Base-by-base conservation (phyloP, 1,284 basidiomycete genomes). In the Amylostereum chailletii region DNA sequence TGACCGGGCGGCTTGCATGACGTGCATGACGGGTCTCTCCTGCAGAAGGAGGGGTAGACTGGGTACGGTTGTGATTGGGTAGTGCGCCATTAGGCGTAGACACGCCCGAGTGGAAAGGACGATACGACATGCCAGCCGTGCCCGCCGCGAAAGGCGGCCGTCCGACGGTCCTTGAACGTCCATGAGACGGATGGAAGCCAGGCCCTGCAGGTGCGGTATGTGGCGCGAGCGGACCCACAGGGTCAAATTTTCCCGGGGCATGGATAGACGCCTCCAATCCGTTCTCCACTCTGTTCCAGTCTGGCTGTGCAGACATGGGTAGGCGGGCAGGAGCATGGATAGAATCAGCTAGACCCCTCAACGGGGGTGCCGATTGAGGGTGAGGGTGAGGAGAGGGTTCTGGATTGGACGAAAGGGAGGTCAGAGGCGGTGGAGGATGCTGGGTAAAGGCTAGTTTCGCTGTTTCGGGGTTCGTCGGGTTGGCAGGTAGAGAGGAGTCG, bases 41-140 rank as follows among this genome's bases (percentile, higher is more conserved):
- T 4, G 65, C 66, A 0, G 67, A 59, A 46, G 81, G 77, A n/a
- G 81, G 79, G 10, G 82, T 73, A 0, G 84, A 86, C 55, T 81
- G 81, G 42, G 78, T 82, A 36, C 83, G 75, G 9, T 69, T 61
- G 59, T 85, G 81, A 39, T 61, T 49, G 39, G 49, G 52, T 39
- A 36, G 47, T 11, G 46, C 43, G 2, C 42, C 19, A 29, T 36
- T 33, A 10, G 49, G 49, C 32, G 50, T 49, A 38, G 51, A 48
- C 9, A 68, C 58, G 9, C 66, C 61, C 29, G 49, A 53, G 68
- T 68, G 31, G 67, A 72, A 52, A 68, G 70, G 51, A 66, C 64
- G 51, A 65, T 65, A 40, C 66, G 67, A 58, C 56, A 47, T 32
- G 29, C 42, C 37, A 7, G 34, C 47, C 56, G 48, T 31, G 42